phyloP scores from a whole-genome alignment of 1,284 basidiomycete species.

The Cystobasidium slooffiae region DNA sequence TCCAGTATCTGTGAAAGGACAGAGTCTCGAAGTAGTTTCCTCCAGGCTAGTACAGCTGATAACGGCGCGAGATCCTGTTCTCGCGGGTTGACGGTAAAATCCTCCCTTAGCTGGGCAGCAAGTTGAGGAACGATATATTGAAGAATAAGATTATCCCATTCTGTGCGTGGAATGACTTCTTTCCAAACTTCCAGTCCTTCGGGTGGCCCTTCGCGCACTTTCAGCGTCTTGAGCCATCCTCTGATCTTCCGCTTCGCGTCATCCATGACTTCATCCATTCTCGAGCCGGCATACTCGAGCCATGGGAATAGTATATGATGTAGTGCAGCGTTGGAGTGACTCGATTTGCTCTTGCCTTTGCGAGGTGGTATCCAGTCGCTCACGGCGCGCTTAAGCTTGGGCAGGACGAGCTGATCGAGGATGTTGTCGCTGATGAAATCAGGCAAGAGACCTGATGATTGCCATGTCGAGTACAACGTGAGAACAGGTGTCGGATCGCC shows the following conservation, averaged over 20 bases:
- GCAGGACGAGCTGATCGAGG: slow-evolving; percentile 90
- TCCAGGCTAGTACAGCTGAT: slow-evolving; percentile 78
- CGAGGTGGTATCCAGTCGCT: slow-evolving; percentile 74
- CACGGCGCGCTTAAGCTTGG: slow-evolving; percentile 85
- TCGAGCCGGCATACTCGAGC: slow-evolving; percentile 81
- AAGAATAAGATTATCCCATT: slow-evolving; percentile 90
- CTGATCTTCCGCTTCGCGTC: slow-evolving; percentile 86
- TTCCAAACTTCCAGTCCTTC: slow-evolving; percentile 76
- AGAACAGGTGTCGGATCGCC: slow-evolving; percentile 74
- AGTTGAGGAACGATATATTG: slow-evolving; percentile 91
- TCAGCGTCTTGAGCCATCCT: slow-evolving; percentile 77
- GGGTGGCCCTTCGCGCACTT: slow-evolving; percentile 72
- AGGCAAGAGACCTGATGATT: slow-evolving; percentile 70
- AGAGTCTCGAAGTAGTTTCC: slow-evolving; percentile 69
- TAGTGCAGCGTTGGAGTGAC: slow-evolving; percentile 59
- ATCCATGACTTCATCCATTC: slow-evolving; percentile 78
- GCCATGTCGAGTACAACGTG: slow-evolving; percentile 85
- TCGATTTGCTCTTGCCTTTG: slow-evolving; percentile 50
- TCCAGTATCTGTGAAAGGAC: slow-evolving; percentile 81
- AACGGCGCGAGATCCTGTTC: slow-evolving; percentile 85
- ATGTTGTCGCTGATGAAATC: slow-evolving; percentile 91
- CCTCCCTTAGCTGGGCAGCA: slow-evolving; percentile 73
- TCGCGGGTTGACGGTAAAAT: slow-evolving; percentile 85
- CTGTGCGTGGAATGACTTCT: slow-evolving; percentile 67
- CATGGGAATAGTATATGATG: slow-evolving; percentile 91